Evolutionary conservation across 2,329 filamentous ascomycete species (phyloP), one percentile per base, ranked within the genome.

Genomic region (Botrytis byssoidea): DNA sequence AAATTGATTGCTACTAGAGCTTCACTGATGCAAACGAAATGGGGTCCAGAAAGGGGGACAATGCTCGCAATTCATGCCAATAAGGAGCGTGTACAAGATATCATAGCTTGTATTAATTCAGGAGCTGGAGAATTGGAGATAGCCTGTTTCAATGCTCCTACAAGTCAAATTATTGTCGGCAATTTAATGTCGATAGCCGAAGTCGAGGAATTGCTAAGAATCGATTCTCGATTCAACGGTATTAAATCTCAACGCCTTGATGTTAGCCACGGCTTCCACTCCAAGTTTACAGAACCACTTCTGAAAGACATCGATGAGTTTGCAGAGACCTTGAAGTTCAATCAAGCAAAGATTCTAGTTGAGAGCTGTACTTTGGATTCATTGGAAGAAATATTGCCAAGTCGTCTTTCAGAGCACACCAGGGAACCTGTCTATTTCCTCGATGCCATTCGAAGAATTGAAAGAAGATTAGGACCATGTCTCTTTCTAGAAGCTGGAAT

Each of bases 401-500:
- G 37, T 12, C 29, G 64, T 22, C 46, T 75, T 20, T 48, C 70
- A n/a, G 9, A 73, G 40, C 81, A 82, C 64, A 78, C 74, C 1
- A 76, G 80, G 10, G 46, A 78, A 18, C 78, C 81, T 3, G 81
- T 82, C 0, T 81, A 74, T 40, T 76, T 76, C 55, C 29, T 37
- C 25, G 40, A 79, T 2, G 80, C 80, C 3, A 73, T 82, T 4
- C 57, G 75, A 29, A 75, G 81, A 5, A 72, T 81, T 20, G 74
- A 64, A n/a, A 37, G 57, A 14, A 14, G n/a, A 16, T 10, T 70
- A 25, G 72, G 67, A n/a, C 16, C 57, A 3, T 74, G 66, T 48
- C 22, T 74, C 14, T 83, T 78, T 77, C 74, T 83, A 5, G 82
- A 83, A 65, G 81, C 81, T n/a, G 81, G 82, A 4, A 73, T 77